Conservation (phyloP, 2,329 filamentous ascomycete species). For the Diaporthe citrichinensis region DNA sequence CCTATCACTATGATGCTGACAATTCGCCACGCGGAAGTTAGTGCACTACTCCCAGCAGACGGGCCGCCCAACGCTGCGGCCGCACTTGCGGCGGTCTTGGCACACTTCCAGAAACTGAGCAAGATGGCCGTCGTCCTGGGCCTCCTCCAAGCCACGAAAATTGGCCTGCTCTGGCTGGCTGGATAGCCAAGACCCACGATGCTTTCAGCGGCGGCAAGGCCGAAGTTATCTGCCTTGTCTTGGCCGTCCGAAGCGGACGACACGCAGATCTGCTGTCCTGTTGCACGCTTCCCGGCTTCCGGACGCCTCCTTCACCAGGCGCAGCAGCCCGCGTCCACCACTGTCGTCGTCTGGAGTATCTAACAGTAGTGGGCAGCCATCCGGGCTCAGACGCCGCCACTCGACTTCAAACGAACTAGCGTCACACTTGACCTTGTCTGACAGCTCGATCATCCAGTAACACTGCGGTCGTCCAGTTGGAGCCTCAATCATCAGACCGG, state of each 20-base stretch:
- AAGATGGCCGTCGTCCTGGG: constrained; percentile 15
- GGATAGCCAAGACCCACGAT: background rate
- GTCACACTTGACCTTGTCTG: constrained; percentile 30
- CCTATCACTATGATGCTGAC: background rate
- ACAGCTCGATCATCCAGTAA: constrained; percentile 30
- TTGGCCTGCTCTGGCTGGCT: constrained; percentile 1
- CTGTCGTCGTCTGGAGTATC: background rate
- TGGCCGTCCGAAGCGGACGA: constrained; percentile 27
- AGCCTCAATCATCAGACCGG: constrained; percentile 35
- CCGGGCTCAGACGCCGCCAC: constrained; percentile 5
- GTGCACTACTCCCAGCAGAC: background rate
- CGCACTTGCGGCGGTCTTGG: constrained; percentile 27
- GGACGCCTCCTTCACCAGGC: constrained; percentile 4
- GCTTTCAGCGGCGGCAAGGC: background rate
- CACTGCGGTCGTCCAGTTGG: constrained; percentile 9
- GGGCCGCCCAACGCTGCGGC: constrained; percentile 8
- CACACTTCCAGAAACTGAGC: constrained; percentile 19
- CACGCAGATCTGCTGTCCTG: constrained; percentile 11
- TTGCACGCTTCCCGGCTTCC: background rate
- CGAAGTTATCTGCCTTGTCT: background rate
- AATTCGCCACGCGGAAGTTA: background rate
- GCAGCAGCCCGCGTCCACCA: background rate
- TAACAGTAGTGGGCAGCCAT: background rate
- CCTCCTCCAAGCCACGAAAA: background rate
- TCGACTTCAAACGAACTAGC: constrained; percentile 35